Conservation (phyloP, 345 rosid species). For the Eucalyptus erythrocorys region DNA sequence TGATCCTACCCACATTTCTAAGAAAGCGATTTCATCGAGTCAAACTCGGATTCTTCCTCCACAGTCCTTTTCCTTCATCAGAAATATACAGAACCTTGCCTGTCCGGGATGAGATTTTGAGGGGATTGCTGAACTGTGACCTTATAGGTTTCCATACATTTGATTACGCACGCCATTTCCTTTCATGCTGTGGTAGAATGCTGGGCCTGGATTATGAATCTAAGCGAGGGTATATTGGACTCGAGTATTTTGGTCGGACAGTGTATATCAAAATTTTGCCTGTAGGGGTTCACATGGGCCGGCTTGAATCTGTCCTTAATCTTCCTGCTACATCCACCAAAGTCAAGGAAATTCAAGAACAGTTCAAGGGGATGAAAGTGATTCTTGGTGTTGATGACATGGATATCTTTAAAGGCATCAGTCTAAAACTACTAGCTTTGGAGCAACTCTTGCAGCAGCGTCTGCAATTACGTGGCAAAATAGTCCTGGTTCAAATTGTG, state of each 20-base stretch:
- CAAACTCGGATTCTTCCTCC: slow-evolving; percentile 78
- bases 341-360: slow-evolving; percentile 45
- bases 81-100: slow-evolving; percentile 71
- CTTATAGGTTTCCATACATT: slow-evolving; percentile 77
- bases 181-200: slow-evolving; percentile 83
- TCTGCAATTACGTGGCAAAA: slow-evolving; percentile 42
- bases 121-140: slow-evolving; percentile 68
- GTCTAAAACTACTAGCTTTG: slow-evolving; percentile 58
- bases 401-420: slow-evolving; percentile 84
- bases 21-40: slow-evolving; percentile 55
- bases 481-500: slow-evolving; percentile 67
- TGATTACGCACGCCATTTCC: slow-evolving; percentile 71
- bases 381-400: slow-evolving; percentile 77
- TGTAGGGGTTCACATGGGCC: slow-evolving; percentile 66
- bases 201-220: slow-evolving; percentile 81
- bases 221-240: slow-evolving; percentile 76
- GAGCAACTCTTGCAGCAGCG: slow-evolving; percentile 56
- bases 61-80: slow-evolving; percentile 75
- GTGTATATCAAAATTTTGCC: slow-evolving; percentile 67
- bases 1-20: slow-evolving; percentile 80
- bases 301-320: slow-evolving; percentile 58
- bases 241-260: slow-evolving; percentile 77
- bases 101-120: slow-evolving; percentile 57
- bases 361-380: slow-evolving; percentile 47
- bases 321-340: slow-evolving; percentile 47